Conservation (phyloP, 2,329 filamentous ascomycete genomes). For the Rutstroemia sp. region DNA sequence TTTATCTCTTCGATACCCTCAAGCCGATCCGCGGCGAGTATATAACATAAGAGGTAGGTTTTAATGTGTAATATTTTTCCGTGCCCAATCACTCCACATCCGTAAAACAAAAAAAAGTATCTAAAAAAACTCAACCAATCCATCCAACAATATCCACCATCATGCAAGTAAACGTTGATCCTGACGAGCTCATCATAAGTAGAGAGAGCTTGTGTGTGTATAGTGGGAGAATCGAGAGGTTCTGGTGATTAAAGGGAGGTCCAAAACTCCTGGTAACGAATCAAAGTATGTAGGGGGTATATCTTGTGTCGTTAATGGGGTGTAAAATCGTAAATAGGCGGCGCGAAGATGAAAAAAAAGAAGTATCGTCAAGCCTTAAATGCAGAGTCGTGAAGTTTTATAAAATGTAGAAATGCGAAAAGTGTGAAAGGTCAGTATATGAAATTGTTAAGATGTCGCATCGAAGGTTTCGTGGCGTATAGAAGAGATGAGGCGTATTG, state of each 20-base stretch:
- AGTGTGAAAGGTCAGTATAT: background rate
- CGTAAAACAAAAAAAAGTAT: background rate
- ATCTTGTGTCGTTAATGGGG: slow-evolving; percentile 5
- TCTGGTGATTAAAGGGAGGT: background rate
- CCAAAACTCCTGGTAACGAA: slow-evolving; percentile 8
- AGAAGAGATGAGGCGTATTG: background rate
- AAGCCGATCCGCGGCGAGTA: slow-evolving; percentile 10
- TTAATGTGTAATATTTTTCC: background rate
- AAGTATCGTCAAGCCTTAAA: slow-evolving; percentile 6
- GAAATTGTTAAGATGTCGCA: background rate
- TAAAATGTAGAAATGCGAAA: background rate
- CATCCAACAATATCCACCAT: background rate
- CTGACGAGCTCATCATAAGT: background rate
- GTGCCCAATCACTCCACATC: background rate
- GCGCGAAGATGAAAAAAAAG: background rate
- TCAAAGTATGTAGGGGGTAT: slow-evolving; percentile 5
- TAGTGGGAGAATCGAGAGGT: background rate
- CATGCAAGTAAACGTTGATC: background rate
- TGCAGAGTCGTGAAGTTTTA: background rate
- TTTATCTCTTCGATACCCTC: background rate
- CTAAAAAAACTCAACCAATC: background rate
- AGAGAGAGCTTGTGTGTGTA: background rate
- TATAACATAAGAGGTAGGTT: background rate
- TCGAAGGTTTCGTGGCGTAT: slow-evolving; percentile 2
- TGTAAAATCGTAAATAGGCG: background rate